Percentiles rank a stretch among this genome's conserved stretches.
phyloP scores from a whole-genome alignment of 352 stramenopile genomes.

The Pythium phragmitis region DNA sequence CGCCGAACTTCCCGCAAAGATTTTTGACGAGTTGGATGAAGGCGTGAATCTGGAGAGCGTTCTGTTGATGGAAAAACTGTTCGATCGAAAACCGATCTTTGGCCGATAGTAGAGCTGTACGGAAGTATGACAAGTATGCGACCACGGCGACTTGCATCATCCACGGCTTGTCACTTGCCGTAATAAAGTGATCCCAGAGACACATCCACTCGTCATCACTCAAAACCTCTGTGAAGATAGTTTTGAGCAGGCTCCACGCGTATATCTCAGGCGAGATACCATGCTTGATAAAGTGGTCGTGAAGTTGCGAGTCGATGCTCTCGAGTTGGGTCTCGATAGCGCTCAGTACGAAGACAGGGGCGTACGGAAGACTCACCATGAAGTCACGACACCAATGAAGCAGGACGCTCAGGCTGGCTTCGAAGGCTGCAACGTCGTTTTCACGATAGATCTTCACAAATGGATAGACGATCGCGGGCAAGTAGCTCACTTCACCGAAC shows the following conservation, averaged over 20 bases:
- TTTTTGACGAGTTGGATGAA: slow-evolving; percentile 73
- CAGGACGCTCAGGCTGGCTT: slow-evolving; percentile 84
- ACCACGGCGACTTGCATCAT: slow-evolving; percentile 65
- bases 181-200: slow-evolving; percentile 89
- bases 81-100: slow-evolving; percentile 65
- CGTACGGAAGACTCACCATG: slow-evolving; percentile 80
- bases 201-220: slow-evolving; percentile 85
- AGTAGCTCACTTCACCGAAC: slow-evolving; percentile 83
- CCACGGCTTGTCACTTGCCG: slow-evolving; percentile 60
- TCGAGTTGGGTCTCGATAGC: slow-evolving; percentile 74
- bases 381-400: slow-evolving; percentile 85
- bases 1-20: slow-evolving; percentile 40
- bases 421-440: slow-evolving; percentile 90
- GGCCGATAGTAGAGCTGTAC: slow-evolving; percentile 52
- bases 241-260: slow-evolving; percentile 85
- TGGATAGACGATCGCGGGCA: slow-evolving; percentile 85
- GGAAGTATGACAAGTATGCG: slow-evolving; percentile 73
- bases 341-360: slow-evolving; percentile 68
- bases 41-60: slow-evolving; percentile 69
- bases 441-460: slow-evolving; percentile 86
- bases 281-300: slow-evolving; percentile 75
- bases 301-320: slow-evolving; percentile 63
- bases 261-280: slow-evolving; percentile 62
- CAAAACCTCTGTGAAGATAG: slow-evolving; percentile 89
- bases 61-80: slow-evolving; percentile 87